phyloP scores from a whole-genome alignment of 1,284 basidiomycete genomes.

The Kwoniella shivajii region DNA sequence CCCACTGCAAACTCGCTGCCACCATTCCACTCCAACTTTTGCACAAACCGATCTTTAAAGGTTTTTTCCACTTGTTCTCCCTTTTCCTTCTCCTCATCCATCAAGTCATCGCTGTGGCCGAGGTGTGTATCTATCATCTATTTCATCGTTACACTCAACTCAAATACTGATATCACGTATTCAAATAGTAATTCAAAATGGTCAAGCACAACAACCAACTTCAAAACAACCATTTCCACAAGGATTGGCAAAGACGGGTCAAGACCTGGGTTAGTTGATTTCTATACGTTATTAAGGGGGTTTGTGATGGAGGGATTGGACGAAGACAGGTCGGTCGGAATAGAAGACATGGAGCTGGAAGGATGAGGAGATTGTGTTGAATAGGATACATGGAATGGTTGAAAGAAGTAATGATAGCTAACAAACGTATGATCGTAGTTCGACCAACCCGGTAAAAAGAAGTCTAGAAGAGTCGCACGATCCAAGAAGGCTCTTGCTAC shows the following conservation, averaged over 20 bases:
- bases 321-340: background rate
- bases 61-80: background rate
- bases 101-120: conserved; percentile 24
- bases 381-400: background rate
- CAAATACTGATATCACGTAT: background rate
- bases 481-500: conserved; percentile 87
- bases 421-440: conserved; percentile 77
- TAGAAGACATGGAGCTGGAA: background rate
- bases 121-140: conserved; percentile 11
- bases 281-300: background rate
- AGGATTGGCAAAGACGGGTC: conserved; percentile 75
- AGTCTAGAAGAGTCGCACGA: conserved; percentile 90
- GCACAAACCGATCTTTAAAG: background rate
- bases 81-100: conserved; percentile 19
- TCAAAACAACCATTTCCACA: conserved; percentile 61
- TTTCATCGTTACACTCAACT: background rate
- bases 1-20: too few species aligned
- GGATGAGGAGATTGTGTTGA: background rate
- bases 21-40: background rate
- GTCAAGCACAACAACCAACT: conserved; percentile 49
- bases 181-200: conserved; percentile 22
- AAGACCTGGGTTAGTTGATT: conserved; percentile 45
- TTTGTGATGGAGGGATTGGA: background rate
- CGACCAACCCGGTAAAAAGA: conserved; percentile 98
- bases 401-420: too few species aligned